Evolutionary conservation across 2,329 filamentous ascomycete species (phyloP), one percentile per base, ranked within the genome.

Genomic region (Cercospora zeae-maydis): DNA sequence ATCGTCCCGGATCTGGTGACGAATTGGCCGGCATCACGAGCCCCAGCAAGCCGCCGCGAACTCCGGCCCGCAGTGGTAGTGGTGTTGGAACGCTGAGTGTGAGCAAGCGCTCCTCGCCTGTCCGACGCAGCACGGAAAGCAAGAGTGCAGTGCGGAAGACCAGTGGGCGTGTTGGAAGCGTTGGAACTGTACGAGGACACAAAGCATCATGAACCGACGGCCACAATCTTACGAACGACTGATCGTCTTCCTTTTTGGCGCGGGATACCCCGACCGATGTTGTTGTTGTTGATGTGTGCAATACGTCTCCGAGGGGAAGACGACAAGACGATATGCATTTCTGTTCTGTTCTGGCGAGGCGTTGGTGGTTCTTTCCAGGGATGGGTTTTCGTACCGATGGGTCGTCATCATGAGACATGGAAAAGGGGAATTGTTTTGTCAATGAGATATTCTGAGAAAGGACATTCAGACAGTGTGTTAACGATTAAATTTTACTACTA

Each of bases 61-160:
- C 80, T 2, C 80, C 80, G 1, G 75, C 74, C 47, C 76, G 74
- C 57, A 75, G 72, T 59, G 77, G 75, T 47, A 80, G 72, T 60
- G 79, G 79, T n/a, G 75, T 75, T 21, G 78, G 79, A 42, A 75
- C 72, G 55, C 76, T 82, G 62, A 79, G 75, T 66, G 74, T 82
- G 14, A 73, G 77, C 65, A 82, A 82, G 72, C 75, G 80, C 37
- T 76, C 75, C 10, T 80, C 77, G 62, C 79, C 80, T 11, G 66
- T 72, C 13, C 75, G 80, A 58, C 75, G 79, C 63, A 81, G 77
- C 71, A 79, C 77, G 2, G 80, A 82, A 56, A 76, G 75, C 73
- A 81, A 81, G 74, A 78, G 73, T 45, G 79, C 78, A 62, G 80
- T 83, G 53, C 74, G 80, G 45, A 83, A 83, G 74, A 81, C 80